Base-by-base conservation (phyloP, 495 filamentous ascomycete genomes). In the Talaromyces adpressus region DNA sequence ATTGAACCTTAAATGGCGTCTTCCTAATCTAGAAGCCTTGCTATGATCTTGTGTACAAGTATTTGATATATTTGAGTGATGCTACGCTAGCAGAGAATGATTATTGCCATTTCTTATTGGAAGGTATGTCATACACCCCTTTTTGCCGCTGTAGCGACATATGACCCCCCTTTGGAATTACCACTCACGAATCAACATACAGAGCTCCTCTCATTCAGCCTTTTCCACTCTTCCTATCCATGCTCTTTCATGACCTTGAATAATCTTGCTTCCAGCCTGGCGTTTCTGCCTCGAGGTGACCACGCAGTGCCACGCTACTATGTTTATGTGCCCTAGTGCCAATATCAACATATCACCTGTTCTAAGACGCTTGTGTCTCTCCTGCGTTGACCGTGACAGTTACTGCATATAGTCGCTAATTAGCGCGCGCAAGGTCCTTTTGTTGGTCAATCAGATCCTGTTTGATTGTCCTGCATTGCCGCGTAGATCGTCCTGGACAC, bases 361-460 rank as follows among this genome's bases (percentile, higher is more conserved):
- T 49, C 45, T 7, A 32, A 14, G 9, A 32, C 18, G 29, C 23
- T 53, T 51, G 27, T 32, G 45, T 52, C 16, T 62, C 36, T 62
- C 25, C 45, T 62, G 60, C 45, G 45, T 51, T 32, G 39, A 62
- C 25, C 20, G 60, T 62, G 60, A 62, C 45, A 25, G 6, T 25
- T 53, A 52, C 12, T 62, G 60, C 60, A 62, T 62, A 47, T 61
- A 51, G 60, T 32, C 60, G 60, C 60, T 34, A 30, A 62, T 53
- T 62, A 62, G 60, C 60, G 60, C 60, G 60, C 45, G 45, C 41
- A 62, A 32, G 56, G 39, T 62, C 29, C 45, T 47, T 32, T 34
- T 62, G 60, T 53, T 62, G 60, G 23, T 30, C 27, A 47, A 62
- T 29, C 41, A 62, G 47, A 52, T 62, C 25, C 20, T 62, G 23